These are phyloP conservation scores for Fusarium goolgardi DNA, from an alignment of 2,329 filamentous ascomycete species.

Conservation along the genomic window DNA sequence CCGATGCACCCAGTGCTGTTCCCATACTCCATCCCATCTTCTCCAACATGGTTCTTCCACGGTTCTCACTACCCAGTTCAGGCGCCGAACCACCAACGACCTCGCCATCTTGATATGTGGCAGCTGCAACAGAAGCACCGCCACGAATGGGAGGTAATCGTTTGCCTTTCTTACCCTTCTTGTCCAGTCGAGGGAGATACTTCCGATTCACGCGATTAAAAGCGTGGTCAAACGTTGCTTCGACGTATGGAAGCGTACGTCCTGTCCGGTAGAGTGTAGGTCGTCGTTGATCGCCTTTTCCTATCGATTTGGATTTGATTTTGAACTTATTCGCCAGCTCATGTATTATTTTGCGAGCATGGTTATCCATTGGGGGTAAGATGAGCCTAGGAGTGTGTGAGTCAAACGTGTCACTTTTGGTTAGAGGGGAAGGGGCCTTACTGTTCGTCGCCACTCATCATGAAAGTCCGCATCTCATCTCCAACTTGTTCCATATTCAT, in stretches of 20 bases:
- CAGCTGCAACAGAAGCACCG: constrained; percentile 37
- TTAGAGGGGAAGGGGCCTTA: constrained; percentile 53
- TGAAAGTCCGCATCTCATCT: constrained; percentile 77
- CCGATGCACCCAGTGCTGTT: constrained; percentile 80
- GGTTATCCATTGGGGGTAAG: constrained; percentile 86
- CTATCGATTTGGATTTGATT: constrained; percentile 86
- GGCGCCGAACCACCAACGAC: constrained; percentile 87
- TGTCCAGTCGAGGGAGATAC: constrained; percentile 67
- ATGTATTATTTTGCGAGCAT: constrained; percentile 81
- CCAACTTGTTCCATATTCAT: constrained; percentile 78
- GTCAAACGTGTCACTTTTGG: constrained; percentile 14
- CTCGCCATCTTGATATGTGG: constrained; percentile 82
- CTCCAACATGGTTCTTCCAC: constrained; percentile 86
- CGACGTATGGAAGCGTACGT: constrained; percentile 71
- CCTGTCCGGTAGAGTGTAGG: constrained; percentile 81
- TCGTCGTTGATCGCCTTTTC: constrained; percentile 77
- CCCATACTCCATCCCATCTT: constrained; percentile 98
- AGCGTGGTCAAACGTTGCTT: constrained; percentile 62
- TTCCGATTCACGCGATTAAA: constrained; percentile 56
- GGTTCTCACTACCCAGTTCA: constrained; percentile 85
- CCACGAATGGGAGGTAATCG: constrained; percentile 43
- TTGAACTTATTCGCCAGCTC: constrained; percentile 79
- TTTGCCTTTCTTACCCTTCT: constrained; percentile 51
- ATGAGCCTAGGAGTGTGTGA: constrained; percentile 64
- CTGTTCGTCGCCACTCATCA: constrained; percentile 72